These are phyloP conservation scores for Spathaspora girioi DNA, from an alignment of 805 yeast species.

Conservation along the genomic window DNA sequence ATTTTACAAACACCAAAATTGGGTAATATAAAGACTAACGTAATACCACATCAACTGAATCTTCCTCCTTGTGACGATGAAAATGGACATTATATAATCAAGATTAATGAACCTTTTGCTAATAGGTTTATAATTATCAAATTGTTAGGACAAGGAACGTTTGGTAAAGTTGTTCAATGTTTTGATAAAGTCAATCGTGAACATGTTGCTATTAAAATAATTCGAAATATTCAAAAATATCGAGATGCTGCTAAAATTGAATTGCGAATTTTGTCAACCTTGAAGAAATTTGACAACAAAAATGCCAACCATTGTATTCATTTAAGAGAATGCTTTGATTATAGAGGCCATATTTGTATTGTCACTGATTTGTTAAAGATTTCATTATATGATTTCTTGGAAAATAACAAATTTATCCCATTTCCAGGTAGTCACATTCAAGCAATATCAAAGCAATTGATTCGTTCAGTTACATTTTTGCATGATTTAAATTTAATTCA, in stretches of 20 bases:
- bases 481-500: constrained; percentile 90
- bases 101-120: constrained; percentile 60
- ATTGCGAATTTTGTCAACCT: constrained; percentile 71
- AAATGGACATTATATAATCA: constrained; percentile 72
- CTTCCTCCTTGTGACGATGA: constrained; percentile 54
- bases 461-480: constrained; percentile 80
- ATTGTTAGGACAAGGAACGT: constrained; percentile 87
- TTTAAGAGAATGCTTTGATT: constrained; percentile 86
- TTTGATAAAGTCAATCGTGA: constrained; percentile 57
- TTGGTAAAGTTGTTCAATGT: constrained; percentile 88
- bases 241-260: constrained; percentile 95
- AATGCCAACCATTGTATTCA: constrained; percentile 78
- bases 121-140: constrained; percentile 66
- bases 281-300: constrained; percentile 66
- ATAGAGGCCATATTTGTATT: constrained; percentile 87
- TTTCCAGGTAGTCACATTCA: constrained; percentile 94
- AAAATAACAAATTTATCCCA: constrained; percentile 76
- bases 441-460: constrained; percentile 79
- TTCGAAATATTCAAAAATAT: constrained; percentile 87
- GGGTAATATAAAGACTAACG: constrained; percentile 36
- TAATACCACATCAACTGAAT: constrained; percentile 32
- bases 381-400: constrained; percentile 86
- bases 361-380: constrained; percentile 85
- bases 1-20: constrained; percentile 32
- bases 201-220: constrained; percentile 86